Evolutionary conservation across 2,329 filamentous ascomycete genomes (phyloP).

Genomic region (Sphaerulina populicola): DNA sequence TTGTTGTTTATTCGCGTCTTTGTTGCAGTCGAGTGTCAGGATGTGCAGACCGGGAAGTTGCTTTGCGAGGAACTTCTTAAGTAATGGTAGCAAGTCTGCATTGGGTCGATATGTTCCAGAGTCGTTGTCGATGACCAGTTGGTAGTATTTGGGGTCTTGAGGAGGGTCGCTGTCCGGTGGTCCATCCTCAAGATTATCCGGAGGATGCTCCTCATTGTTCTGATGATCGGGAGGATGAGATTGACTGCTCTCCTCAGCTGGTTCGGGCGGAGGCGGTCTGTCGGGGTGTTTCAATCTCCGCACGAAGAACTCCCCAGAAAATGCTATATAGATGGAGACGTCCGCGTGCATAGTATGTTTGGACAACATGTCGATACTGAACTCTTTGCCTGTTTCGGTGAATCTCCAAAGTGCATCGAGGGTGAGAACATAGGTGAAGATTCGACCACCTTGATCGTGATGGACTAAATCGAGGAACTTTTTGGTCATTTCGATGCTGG

Average conservation of each 20-base stretch:
- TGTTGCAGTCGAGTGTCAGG: slow-evolving; percentile 62
- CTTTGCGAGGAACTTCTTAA: slow-evolving; percentile 60
- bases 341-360: slow-evolving; percentile 98
- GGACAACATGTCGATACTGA: slow-evolving; percentile 82
- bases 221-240: slow-evolving; percentile 36
- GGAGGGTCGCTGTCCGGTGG: slow-evolving; percentile 39
- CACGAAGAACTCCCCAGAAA: slow-evolving; percentile 87
- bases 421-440: slow-evolving; percentile 88
- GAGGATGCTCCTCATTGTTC: slow-evolving; percentile 44
- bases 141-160: slow-evolving; percentile 56
- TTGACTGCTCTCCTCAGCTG: slow-evolving; percentile 39
- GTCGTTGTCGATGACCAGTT: slow-evolving; percentile 91
- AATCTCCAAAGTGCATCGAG: slow-evolving; percentile 81
- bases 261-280: slow-evolving; percentile 36
- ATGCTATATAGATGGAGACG: slow-evolving; percentile 84
- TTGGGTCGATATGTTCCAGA: slow-evolving; percentile 88
- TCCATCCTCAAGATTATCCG: slow-evolving; percentile 42
- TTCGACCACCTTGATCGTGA: slow-evolving; percentile 73
- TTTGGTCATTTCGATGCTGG: slow-evolving; percentile 61
- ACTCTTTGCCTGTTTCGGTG: slow-evolving; percentile 92
- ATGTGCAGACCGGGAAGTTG: slow-evolving; percentile 74
- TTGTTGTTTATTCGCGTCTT: slow-evolving; percentile 62
- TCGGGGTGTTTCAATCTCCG: slow-evolving; percentile 53
- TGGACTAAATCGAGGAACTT: slow-evolving; percentile 81
- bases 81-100: slow-evolving; percentile 60